These are phyloP conservation scores for Tetrapisispora iriomotensis DNA, from an alignment of 805 yeast genomes.

Conservation along the genomic window DNA sequence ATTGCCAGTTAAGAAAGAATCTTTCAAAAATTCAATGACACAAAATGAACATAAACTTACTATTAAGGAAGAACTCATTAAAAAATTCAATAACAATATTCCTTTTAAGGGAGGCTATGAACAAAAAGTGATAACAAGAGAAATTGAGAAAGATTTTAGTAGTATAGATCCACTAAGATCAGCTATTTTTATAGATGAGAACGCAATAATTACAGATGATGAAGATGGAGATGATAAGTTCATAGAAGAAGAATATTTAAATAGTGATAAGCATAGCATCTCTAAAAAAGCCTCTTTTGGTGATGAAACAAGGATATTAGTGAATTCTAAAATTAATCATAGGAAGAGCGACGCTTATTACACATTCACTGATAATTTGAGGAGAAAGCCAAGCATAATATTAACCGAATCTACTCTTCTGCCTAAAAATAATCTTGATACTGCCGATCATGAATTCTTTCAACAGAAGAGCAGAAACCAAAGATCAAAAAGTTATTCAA, in stretches of 20 bases:
- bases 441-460: background rate
- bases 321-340: constrained; percentile 3
- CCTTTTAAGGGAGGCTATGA: too few species aligned
- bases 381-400: constrained; percentile 5
- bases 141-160: constrained; percentile 5
- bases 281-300: background rate
- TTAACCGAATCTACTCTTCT: background rate
- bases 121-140: too few species aligned
- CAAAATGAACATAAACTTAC: constrained; percentile 14
- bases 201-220: constrained; percentile 26
- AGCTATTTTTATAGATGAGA: constrained; percentile 31
- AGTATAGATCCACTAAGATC: background rate
- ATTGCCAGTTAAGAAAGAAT: constrained; percentile 22
- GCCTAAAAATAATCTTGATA: constrained; percentile 1
- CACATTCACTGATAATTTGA: constrained; percentile 17
- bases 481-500: background rate
- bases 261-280: constrained; percentile 5
- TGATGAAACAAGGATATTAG: constrained; percentile 1
- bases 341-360: constrained; percentile 9
- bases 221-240: constrained; percentile 20
- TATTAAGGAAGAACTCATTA: constrained; percentile 14
- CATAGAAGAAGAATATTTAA: constrained; percentile 1
- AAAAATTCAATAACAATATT: background rate
- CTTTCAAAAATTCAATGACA: constrained; percentile 4
- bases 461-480: background rate